These are phyloP conservation scores for Fusarium torulosum DNA, from an alignment of 2,329 filamentous ascomycete species.

Conservation along the genomic window DNA sequence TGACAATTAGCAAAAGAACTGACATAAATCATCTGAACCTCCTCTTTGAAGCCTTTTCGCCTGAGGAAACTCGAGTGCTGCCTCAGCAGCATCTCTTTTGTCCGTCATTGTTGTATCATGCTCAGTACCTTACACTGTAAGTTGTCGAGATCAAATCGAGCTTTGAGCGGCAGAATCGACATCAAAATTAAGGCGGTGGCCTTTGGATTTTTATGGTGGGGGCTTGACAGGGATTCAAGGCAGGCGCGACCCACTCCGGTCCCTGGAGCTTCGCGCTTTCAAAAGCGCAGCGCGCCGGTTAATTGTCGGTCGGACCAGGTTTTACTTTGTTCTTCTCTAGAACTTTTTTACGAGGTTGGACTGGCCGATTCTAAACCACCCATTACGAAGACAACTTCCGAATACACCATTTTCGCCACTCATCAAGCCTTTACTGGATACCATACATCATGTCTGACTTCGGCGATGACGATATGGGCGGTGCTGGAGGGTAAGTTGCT, in stretches of 20 bases:
- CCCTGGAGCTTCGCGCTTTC: conserved; percentile 6
- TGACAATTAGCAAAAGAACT: neutral
- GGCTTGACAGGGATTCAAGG: conserved; percentile 30
- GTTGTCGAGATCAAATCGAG: conserved; percentile 26
- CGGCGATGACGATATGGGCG: conserved; percentile 73
- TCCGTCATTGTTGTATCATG: conserved; percentile 49
- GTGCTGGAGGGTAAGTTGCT: conserved; percentile 67
- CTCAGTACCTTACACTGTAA: conserved; percentile 5
- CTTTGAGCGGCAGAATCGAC: conserved; percentile 51
- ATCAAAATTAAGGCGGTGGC: conserved; percentile 53
- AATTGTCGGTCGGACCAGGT: conserved; percentile 50
- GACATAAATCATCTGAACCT: conserved; percentile 44
- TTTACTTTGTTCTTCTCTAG: conserved; percentile 43
- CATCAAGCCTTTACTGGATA: conserved; percentile 8
- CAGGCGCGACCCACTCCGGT: conserved; percentile 7
- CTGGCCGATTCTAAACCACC: conserved; percentile 38
- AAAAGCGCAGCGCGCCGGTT: conserved; percentile 37
- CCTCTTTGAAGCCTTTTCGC: conserved; percentile 46
- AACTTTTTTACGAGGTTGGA: conserved; percentile 51
- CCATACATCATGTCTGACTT: conserved; percentile 75
- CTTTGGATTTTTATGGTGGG: conserved; percentile 48
- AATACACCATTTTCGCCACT: conserved; percentile 4
- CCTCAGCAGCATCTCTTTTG: conserved; percentile 50
- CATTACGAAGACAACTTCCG: conserved; percentile 26
- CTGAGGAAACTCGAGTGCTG: conserved; percentile 42